A percentile compares a stretch with the other conserved stretches of the same genome.
These are phyloP conservation scores for Poa pratensis DNA, from an alignment of 176 grass and related monocot species.

Conservation along the genomic window DNA sequence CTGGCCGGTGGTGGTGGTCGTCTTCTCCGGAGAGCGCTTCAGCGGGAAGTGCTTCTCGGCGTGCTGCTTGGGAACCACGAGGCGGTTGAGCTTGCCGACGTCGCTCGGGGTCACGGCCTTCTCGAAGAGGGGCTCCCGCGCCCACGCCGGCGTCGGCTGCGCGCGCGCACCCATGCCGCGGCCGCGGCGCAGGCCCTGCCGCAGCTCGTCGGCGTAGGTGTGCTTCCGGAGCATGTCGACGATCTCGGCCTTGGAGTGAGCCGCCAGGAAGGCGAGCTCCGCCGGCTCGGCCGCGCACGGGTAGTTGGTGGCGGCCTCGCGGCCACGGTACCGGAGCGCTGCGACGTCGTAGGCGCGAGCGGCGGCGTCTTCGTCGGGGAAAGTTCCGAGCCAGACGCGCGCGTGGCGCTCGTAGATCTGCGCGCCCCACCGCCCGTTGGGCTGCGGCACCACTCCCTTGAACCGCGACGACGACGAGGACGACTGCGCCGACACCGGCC, in stretches of 20 bases:
- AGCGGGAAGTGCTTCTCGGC: constrained; percentile 94
- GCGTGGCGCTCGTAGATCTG: constrained; percentile 99
- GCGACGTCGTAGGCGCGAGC: constrained; percentile 92
- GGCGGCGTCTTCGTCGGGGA: constrained; percentile 58
- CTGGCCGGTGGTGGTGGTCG: constrained; percentile 19
- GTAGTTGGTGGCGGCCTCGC: constrained; percentile 78
- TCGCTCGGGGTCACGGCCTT: constrained; percentile 93
- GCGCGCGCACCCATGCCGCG: constrained; percentile 46
- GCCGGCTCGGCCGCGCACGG: constrained; percentile 32
- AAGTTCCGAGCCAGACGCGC: constrained; percentile 97
- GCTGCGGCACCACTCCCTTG: constrained; percentile 99
- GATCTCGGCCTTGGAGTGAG: constrained; percentile 84
- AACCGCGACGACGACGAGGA: constrained; percentile 58
- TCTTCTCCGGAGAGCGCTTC: neutral
- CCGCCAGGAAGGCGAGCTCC: constrained; percentile 67
- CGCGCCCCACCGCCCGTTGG: constrained; percentile 95
- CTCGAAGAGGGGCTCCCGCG: constrained; percentile 72
- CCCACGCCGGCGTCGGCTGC: constrained; percentile 53
- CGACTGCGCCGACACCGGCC: constrained; percentile 13
- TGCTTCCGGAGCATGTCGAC: constrained; percentile 98
- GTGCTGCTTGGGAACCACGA: constrained; percentile 97
- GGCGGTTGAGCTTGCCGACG: constrained; percentile 92
- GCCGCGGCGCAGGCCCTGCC: constrained; percentile 62
- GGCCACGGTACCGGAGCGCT: constrained; percentile 81
- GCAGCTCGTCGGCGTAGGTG: constrained; percentile 87